Percentiles rank a stretch among this genome's conserved stretches.
Conservation (phyloP, 257 asterid species). For the Datura wrightii region DNA sequence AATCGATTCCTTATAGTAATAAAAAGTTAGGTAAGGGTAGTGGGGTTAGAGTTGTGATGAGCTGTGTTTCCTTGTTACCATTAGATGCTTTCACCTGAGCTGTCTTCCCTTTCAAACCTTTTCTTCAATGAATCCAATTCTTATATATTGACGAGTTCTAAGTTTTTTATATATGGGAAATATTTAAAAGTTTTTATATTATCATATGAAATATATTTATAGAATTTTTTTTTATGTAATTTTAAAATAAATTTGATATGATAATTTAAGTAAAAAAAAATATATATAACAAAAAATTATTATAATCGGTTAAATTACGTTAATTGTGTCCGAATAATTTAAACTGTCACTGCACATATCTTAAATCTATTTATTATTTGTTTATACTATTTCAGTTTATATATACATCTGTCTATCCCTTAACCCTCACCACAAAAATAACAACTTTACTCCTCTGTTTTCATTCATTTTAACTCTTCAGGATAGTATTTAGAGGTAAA, state of each 20-base stretch:
- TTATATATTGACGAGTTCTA: neutral
- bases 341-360: neutral
- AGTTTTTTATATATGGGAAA: neutral
- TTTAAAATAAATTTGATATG: no score
- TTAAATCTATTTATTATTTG: neutral
- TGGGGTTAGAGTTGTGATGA: conserved; percentile 11
- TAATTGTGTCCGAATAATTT: no score
- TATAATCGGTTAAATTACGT: no score
- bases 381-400: neutral
- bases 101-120: neutral
- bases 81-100: conserved; percentile 19
- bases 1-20: neutral
- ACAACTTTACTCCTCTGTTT: neutral
- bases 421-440: no score
- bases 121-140: neutral
- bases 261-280: no score
- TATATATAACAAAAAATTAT: no score
- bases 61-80: conserved; percentile 20
- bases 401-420: neutral
- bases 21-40: conserved; percentile 19
- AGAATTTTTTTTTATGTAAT: no score
- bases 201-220: neutral
- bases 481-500: neutral
- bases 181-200: neutral
- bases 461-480: no score